Base-by-base conservation (phyloP, 2,329 filamentous ascomycete genomes). In the Ceratocystis albifundus region DNA sequence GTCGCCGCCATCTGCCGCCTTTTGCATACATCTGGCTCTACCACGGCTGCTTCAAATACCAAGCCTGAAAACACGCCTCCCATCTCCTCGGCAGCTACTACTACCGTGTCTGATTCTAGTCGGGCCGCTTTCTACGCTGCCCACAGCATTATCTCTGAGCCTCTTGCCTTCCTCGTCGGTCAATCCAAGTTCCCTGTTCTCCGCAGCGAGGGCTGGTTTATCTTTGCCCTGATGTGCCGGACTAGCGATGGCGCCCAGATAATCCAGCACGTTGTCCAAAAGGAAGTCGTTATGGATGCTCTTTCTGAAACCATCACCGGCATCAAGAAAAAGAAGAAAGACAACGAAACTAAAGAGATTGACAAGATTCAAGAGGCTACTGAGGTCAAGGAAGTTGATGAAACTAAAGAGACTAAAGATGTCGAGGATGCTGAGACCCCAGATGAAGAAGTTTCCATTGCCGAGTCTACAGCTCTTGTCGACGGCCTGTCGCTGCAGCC, bases 131-230 rank as follows among this genome's bases (percentile, higher is more conserved):
- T 84, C 71, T 83, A 83, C 72, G 65, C 71, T 0, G 72, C 72
- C 28, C 80, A 84, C 71, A 68, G 70, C 2, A 69, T 75, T 22
- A 72, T 84, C 12, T 70, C 73, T 15, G 71, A 74, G 6, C 74
- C 78, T 0, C 75, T 87, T 5, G 71, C 77, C 0, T 82, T 80
- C 70, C 77, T 87, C 30, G 75, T 84, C 28, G 79, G 76, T 1
- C 84, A 87, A 71, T 74, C 73, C 2, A 84, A 83, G 69, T 87
- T 83, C 77, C 81, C 83, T 0, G 76, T 80, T 1, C 75, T 87
- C 1, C 78, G 82, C 20, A 84, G 82, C 48, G 84, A 87, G 71
- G 78, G 80, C 2, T 83, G 84, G 79, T 86, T 87, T 69, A 79
- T 84, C 4, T 77, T 85, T 64, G 84, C 84, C 1, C 77, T 87